These are phyloP conservation scores for Leptodontidium sp. DNA, from an alignment of 2,329 filamentous ascomycete genomes.

Conservation along the genomic window DNA sequence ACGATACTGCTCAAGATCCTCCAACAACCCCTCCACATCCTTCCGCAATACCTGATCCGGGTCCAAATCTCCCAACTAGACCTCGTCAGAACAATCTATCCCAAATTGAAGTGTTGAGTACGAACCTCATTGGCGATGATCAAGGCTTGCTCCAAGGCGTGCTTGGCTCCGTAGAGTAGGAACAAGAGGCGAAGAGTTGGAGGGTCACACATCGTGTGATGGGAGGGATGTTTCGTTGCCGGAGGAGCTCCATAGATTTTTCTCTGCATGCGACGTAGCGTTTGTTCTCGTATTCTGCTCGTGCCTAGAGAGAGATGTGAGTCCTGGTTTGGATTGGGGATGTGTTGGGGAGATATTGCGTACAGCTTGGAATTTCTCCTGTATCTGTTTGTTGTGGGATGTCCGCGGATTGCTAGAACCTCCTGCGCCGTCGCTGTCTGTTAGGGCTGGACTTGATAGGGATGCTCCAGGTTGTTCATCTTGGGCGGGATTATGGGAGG, in stretches of 20 bases:
- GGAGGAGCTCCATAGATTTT: slow-evolving; percentile 13
- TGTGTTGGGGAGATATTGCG: not conserved
- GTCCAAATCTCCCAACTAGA: slow-evolving; percentile 6
- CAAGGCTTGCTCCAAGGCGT: slow-evolving; percentile 1
- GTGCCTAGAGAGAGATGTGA: slow-evolving; percentile 4
- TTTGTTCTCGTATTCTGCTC: not conserved
- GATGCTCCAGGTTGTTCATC: not conserved
- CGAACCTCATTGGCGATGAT: not conserved
- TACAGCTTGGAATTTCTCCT: slow-evolving; percentile 5
- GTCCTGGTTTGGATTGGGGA: not conserved
- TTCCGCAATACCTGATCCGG: not conserved
- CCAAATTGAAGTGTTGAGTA: not conserved
- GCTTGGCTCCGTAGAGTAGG: slow-evolving; percentile 7
- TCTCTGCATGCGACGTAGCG: slow-evolving; percentile 7
- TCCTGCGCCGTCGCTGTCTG: not conserved
- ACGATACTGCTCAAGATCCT: slow-evolving; percentile 7
- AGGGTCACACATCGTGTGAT: not conserved
- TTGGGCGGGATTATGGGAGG: not conserved
- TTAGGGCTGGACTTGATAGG: not conserved
- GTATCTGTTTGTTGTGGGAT: not conserved
- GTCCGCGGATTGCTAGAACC: not conserved
- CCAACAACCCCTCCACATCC: not conserved
- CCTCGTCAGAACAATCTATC: not conserved
- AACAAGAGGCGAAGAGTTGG: slow-evolving; percentile 6
- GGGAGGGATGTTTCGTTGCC: not conserved